phyloP scores from a whole-genome alignment of 2,329 filamentous ascomycete genomes.

The Xylariaceae sp. region DNA sequence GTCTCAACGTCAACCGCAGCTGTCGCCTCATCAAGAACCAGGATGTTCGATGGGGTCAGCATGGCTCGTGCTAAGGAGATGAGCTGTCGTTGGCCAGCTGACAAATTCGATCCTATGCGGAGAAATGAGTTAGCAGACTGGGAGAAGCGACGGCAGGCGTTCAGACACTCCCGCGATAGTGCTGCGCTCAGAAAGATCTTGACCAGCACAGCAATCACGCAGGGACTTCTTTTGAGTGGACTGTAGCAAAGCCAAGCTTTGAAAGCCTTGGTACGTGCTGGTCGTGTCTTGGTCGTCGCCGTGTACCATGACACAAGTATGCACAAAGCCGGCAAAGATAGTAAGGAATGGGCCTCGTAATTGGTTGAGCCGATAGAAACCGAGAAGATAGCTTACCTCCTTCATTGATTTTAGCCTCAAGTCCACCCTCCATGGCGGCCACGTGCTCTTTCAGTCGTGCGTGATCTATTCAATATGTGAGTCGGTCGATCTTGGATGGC shows the following conservation, averaged over 20 bases:
- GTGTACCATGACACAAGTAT: constrained; percentile 9
- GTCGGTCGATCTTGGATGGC: constrained; percentile 18
- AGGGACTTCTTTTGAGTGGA: background rate
- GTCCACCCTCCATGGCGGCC: constrained; percentile 76
- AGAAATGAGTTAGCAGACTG: constrained; percentile 17
- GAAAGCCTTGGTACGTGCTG: no score
- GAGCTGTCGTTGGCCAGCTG: constrained; percentile 90
- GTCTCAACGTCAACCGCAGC: constrained; percentile 68
- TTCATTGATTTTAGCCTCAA: constrained; percentile 90
- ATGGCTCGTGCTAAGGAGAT: constrained; percentile 90
- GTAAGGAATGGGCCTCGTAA: constrained; percentile 13
- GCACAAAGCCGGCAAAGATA: constrained; percentile 22
- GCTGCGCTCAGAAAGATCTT: no score
- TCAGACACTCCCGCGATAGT: background rate
- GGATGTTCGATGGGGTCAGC: constrained; percentile 91
- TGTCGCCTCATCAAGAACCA: constrained; percentile 95
- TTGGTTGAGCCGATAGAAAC: constrained; percentile 22
- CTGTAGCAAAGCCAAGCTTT: no score
- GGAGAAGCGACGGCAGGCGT: background rate
- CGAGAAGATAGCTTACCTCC: constrained; percentile 63
- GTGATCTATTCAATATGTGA: constrained; percentile 64
- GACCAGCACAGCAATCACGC: no score
- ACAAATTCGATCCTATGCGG: constrained; percentile 78
- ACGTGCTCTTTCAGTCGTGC: constrained; percentile 91
- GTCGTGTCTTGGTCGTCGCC: no score